These are phyloP conservation scores for Nigrograna mackinnonii DNA, from an alignment of 2,329 filamentous ascomycete genomes.

Conservation along the genomic window DNA sequence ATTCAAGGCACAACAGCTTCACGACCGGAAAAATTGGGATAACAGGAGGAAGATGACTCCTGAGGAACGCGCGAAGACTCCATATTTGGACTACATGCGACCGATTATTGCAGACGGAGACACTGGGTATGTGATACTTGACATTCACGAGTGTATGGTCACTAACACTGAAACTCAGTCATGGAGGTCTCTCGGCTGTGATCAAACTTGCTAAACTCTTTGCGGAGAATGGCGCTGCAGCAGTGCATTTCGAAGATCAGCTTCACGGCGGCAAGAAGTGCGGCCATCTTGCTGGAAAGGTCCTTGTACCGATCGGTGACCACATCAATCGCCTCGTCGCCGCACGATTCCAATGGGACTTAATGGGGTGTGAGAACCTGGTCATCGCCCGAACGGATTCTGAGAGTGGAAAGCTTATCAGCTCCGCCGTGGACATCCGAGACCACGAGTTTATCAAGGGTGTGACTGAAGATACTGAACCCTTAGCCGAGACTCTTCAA, in stretches of 20 bases:
- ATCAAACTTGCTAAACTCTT: conserved; percentile 97
- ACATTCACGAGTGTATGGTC: not conserved
- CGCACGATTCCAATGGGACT: conserved; percentile 94
- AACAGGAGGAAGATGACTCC: conserved; percentile 75
- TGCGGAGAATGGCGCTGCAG: conserved; percentile 93
- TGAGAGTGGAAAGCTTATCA: conserved; percentile 88
- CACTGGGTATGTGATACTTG: conserved; percentile 63
- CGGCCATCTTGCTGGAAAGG: conserved; percentile 93
- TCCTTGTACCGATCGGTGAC: conserved; percentile 89
- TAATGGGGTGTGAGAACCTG: conserved; percentile 95
- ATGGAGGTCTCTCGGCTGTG: conserved; percentile 89
- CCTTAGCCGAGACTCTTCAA: conserved; percentile 86
- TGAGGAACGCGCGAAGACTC: conserved; percentile 72
- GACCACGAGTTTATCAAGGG: conserved; percentile 98
- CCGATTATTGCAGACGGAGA: conserved; percentile 97
- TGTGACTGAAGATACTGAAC: conserved; percentile 75
- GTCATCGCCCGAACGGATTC: conserved; percentile 95
- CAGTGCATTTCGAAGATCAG: conserved; percentile 97
- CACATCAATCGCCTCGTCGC: conserved; percentile 95
- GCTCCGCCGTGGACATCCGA: conserved; percentile 86
- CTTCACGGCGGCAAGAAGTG: conserved; percentile 98
- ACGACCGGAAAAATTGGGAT: conserved; percentile 96
- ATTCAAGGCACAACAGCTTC: conserved; percentile 95
- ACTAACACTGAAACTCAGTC: conserved; percentile 54
- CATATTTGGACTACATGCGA: conserved; percentile 89